Evolutionary conservation across 257 asterid genomes (phyloP).

Genomic region (Solanum chiquidenum): DNA sequence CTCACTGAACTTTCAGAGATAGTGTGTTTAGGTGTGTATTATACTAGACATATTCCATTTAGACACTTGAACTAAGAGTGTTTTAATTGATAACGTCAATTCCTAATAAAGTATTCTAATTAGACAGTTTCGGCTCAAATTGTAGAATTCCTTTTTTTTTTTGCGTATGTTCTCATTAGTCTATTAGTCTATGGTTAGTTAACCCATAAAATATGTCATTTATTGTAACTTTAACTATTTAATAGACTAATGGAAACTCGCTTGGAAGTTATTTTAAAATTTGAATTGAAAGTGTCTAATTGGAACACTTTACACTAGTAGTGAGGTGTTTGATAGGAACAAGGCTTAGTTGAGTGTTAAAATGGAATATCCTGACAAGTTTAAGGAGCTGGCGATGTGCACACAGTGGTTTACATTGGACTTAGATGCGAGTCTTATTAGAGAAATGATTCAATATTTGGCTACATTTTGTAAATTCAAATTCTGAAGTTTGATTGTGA

Average conservation of each 20-base stretch:
- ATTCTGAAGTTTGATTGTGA: not conserved
- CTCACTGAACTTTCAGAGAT: not conserved
- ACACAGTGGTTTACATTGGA: not conserved
- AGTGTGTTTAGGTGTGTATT: not conserved
- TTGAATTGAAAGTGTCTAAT: not conserved
- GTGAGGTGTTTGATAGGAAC: not conserved
- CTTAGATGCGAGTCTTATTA: not conserved
- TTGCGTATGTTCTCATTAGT: not conserved
- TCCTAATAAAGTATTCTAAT: not conserved
- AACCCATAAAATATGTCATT: not conserved
- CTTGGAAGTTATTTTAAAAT: not conserved
- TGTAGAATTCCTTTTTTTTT: not conserved
- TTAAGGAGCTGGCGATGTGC: not conserved
- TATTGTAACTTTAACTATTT: not conserved
- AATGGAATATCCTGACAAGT: not conserved
- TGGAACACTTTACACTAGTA: not conserved
- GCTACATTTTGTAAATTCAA: not conserved
- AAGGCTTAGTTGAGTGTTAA: not conserved
- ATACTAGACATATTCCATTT: not conserved
- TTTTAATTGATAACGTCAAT: not conserved
- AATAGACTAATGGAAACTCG: not conserved
- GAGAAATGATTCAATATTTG: not conserved
- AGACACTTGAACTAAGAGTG: not conserved
- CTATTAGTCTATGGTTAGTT: not conserved
- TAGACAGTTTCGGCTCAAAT: not conserved